Evolutionary conservation across 177 flowering plant species (phyloP), one percentile per base, ranked within the genome.

Genomic region (Vitis hybrid): DNA sequence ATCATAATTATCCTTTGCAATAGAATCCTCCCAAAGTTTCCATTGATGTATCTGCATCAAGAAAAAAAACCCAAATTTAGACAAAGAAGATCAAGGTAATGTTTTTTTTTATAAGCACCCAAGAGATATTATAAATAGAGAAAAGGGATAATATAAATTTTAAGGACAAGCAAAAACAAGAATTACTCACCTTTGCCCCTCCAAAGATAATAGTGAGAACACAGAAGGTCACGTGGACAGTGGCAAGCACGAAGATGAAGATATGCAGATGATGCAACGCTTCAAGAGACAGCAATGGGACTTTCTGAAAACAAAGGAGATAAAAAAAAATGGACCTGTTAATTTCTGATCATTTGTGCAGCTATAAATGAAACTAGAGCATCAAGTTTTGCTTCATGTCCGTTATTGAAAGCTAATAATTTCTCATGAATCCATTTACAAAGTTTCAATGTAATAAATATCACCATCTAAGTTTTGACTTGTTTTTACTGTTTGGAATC

Each of bases 181-280:
- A 52, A 13, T 52, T 46, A 51, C 76, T 79, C 68, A 92, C 97
- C 87, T 76, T 91, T 66, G 76, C 72, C 3, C 97, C 89, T 61
- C 94, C 97, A 58, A 92, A 85, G 62, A 88, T 24, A 75, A 91
- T 74, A 14, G 97, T 94, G 48, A 88, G 79, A 62, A 80, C 91
- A 74, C 89, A 88, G 73, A 90, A 92, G 1, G 80, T 58, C 49
- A 91, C 95, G 75, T 92, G 97, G 65, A 84, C 92, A 64, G 90
- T 74, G 11, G 98, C 98, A 57, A 94, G 78, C 59, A 92, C 91
- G 63, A 94, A 94, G 72, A 94, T 92, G 62, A 94, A 94, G 73
- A 92, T 92, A 68, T 94, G 98, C 52, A 94, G 89, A 74, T 94
- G 97, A 78, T 94, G 99, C 72, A 93, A 69, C 62, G 91, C 97